Percentiles rank a stretch among this genome's conserved stretches.
These are phyloP conservation scores for Thielaviopsis euricoi DNA, from an alignment of 2,329 filamentous ascomycete genomes.

Conservation along the genomic window DNA sequence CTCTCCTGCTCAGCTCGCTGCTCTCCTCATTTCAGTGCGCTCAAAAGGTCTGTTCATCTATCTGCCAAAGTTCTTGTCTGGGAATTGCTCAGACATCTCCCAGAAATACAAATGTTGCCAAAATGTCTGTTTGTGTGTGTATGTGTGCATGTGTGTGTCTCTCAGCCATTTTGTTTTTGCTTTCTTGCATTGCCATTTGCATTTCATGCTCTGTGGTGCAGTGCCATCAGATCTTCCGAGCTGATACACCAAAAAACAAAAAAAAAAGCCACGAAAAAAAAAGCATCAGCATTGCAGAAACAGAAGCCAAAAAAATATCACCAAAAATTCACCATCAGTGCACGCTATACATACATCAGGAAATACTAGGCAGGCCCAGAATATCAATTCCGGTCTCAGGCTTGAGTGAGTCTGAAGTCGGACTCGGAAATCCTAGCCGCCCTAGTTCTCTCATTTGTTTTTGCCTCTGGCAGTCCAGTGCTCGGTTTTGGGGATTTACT, in stretches of 20 bases:
- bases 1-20: background rate
- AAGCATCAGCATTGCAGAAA: background rate
- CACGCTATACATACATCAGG: background rate
- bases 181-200: background rate
- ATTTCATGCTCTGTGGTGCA: no score
- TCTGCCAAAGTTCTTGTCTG: no score
- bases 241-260: background rate
- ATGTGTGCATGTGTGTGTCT: no score
- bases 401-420: background rate
- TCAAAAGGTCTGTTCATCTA: background rate
- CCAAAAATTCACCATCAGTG: background rate
- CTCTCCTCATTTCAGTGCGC: background rate
- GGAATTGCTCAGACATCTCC: no score
- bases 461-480: background rate
- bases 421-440: background rate
- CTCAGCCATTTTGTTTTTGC: background rate
- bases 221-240: background rate
- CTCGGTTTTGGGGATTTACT: background rate
- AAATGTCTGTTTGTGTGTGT: background rate
- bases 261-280: background rate
- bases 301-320: background rate
- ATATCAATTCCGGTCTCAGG: background rate
- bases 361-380: background rate
- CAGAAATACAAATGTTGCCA: no score
- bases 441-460: background rate